These are phyloP conservation scores for Phytomonas sp. DNA, from an alignment of 208 protist species.

Conservation along the genomic window DNA sequence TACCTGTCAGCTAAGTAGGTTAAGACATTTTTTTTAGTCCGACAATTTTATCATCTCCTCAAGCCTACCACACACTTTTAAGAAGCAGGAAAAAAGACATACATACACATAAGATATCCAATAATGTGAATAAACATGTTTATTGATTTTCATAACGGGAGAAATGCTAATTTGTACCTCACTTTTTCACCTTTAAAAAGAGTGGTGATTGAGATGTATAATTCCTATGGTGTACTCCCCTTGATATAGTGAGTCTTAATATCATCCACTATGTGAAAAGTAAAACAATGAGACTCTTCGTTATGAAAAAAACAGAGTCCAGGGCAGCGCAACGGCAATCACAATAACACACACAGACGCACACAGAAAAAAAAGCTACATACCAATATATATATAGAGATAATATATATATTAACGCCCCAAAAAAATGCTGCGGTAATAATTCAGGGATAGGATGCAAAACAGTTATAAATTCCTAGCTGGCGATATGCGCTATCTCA, in stretches of 20 bases:
- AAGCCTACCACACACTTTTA: neutral
- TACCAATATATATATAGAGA: too few species aligned
- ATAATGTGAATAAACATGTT: slow-evolving; percentile 5
- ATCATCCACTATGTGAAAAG: neutral
- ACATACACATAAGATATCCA: slow-evolving; percentile 4
- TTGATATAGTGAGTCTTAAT: neutral
- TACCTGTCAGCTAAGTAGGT: neutral
- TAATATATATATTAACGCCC: neutral
- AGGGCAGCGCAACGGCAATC: neutral
- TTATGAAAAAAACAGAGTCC: slow-evolving; percentile 5
- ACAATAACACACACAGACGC: neutral
- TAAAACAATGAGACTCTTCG: slow-evolving; percentile 1
- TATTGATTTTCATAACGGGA: slow-evolving; percentile 5
- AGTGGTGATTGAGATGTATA: slow-evolving; percentile 1
- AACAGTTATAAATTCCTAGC: slow-evolving; percentile 7
- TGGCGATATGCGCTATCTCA: slow-evolving; percentile 2
- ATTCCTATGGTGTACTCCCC: neutral
- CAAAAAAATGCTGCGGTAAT: neutral
- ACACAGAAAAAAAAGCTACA: neutral
- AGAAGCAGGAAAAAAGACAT: slow-evolving; percentile 9
- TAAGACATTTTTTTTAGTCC: neutral
- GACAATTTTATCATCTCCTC: neutral
- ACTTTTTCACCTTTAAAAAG: neutral
- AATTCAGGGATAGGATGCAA: slow-evolving; percentile 10
- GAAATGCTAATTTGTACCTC: neutral